Percentiles rank a stretch among this genome's conserved stretches.
Evolutionary conservation across 2,329 filamentous ascomycete genomes (phyloP).

Genomic region (Chaetomiaceae sp.): DNA sequence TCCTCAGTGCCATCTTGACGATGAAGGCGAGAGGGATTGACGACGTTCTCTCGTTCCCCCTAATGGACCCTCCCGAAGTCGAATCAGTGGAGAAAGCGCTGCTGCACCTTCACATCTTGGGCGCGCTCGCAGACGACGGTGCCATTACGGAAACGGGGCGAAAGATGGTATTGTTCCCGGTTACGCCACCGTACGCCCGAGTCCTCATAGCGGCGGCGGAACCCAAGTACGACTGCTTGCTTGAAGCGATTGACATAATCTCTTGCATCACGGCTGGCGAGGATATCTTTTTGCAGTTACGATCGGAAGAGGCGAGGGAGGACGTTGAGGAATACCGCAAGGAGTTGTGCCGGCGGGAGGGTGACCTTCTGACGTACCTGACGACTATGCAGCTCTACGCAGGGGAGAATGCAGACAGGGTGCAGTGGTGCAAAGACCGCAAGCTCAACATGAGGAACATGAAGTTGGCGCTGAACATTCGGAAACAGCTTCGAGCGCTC

Average conservation of each 20-base stretch:
- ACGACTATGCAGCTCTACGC: conserved; percentile 58
- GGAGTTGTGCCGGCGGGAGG: conserved; percentile 55
- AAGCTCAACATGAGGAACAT: conserved; percentile 55
- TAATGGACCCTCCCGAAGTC: conserved; percentile 73
- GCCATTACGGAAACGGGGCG: conserved; percentile 66
- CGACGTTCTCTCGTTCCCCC: conserved; percentile 74
- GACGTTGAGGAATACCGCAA: conserved; percentile 48
- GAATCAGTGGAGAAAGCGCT: conserved; percentile 78
- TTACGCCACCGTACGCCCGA: conserved; percentile 73
- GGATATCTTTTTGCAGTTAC: conserved; percentile 55
- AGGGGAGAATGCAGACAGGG: conserved; percentile 48
- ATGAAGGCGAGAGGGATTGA: conserved; percentile 89
- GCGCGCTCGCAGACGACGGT: conserved; percentile 66
- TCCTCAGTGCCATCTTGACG: conserved; percentile 77
- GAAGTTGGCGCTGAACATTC: conserved; percentile 56
- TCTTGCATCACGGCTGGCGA: conserved; percentile 57
- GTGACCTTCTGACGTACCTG: conserved; percentile 59
- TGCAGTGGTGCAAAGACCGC: conserved; percentile 52
- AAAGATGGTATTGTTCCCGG: conserved; percentile 75
- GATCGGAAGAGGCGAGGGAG: conserved; percentile 51
- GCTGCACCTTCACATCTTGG: conserved; percentile 70
- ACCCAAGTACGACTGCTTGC: conserved; percentile 63
- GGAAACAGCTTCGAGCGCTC: conserved; percentile 53
- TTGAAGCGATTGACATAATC: conserved; percentile 81
- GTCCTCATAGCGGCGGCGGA: conserved; percentile 75